Conservation (phyloP, 2,329 filamentous ascomycete species). For the Leptodontidium sp. region DNA sequence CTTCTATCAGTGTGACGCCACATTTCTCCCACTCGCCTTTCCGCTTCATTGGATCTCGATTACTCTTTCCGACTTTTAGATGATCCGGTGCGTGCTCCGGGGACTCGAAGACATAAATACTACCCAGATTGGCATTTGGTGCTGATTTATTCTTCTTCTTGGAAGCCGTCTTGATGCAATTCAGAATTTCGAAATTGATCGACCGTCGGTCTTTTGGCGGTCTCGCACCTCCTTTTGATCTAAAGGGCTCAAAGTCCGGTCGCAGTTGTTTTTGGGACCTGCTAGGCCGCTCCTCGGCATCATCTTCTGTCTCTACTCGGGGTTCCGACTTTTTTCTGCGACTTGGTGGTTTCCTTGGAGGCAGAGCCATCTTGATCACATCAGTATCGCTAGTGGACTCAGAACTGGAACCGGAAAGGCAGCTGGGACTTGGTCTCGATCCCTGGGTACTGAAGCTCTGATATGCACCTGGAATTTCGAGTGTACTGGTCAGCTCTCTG, state of each 20-base stretch:
- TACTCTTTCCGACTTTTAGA: slow-evolving; percentile 31
- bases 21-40: slow-evolving; percentile 28
- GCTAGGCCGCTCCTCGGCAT: not conserved
- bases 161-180: not conserved
- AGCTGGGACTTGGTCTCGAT: not conserved
- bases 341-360: not conserved
- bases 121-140: slow-evolving; percentile 10
- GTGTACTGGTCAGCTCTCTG: not conserved
- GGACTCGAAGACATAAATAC: slow-evolving; percentile 27
- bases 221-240: not conserved
- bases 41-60: slow-evolving; percentile 16
- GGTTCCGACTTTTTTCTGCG: not conserved
- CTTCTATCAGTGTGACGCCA: slow-evolving; percentile 13
- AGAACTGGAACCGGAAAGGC: not conserved
- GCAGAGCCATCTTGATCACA: not conserved
- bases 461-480: not conserved
- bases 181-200: not conserved
- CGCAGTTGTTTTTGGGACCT: not conserved
- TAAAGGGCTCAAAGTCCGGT: not conserved
- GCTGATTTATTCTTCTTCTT: slow-evolving; percentile 8
- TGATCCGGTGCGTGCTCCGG: slow-evolving; percentile 15
- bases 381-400: not conserved
- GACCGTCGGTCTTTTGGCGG: not conserved
- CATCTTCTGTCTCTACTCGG: not conserved
- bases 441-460: not conserved